Evolutionary conservation across 768 basidiomycete genomes (phyloP).

Genomic region (Collybia sordida): DNA sequence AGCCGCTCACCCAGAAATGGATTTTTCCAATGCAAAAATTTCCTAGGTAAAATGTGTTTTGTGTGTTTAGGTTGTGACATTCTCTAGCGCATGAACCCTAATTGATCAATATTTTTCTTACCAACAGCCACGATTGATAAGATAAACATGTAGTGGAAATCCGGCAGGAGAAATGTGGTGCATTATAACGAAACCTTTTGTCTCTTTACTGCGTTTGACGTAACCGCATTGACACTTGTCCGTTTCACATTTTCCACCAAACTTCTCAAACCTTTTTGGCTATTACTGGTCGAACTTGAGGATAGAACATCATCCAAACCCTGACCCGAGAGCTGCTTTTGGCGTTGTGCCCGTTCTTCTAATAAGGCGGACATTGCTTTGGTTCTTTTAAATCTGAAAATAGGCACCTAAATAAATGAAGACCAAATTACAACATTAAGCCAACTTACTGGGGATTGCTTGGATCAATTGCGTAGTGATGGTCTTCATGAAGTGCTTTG

Average conservation of each 20-base stretch:
- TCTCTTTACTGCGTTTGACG: constrained; percentile 36
- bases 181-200: constrained; percentile 31
- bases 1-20: constrained; percentile 87
- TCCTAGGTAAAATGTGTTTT: constrained; percentile 38
- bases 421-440: neutral
- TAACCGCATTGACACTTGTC: constrained; percentile 47
- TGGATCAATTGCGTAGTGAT: constrained; percentile 93
- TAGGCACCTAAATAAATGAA: neutral
- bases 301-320: constrained; percentile 10
- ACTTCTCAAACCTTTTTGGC: constrained; percentile 47
- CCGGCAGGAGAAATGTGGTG: too few species aligned
- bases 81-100: neutral
- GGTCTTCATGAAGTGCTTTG: constrained; percentile 83
- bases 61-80: neutral
- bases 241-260: constrained; percentile 89
- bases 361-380: constrained; percentile 86
- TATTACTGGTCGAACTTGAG: constrained; percentile 4
- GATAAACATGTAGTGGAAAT: neutral
- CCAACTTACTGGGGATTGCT: constrained; percentile 85
- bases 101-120: too few species aligned
- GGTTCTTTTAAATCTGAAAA: constrained; percentile 83
- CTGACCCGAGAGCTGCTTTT: constrained; percentile 32
- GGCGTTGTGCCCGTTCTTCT: constrained; percentile 75
- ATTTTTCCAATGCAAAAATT: constrained; percentile 91
- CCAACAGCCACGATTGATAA: too few species aligned